phyloP scores from a whole-genome alignment of 1,139 yeast species.

The Lipomyces yarrowii region DNA sequence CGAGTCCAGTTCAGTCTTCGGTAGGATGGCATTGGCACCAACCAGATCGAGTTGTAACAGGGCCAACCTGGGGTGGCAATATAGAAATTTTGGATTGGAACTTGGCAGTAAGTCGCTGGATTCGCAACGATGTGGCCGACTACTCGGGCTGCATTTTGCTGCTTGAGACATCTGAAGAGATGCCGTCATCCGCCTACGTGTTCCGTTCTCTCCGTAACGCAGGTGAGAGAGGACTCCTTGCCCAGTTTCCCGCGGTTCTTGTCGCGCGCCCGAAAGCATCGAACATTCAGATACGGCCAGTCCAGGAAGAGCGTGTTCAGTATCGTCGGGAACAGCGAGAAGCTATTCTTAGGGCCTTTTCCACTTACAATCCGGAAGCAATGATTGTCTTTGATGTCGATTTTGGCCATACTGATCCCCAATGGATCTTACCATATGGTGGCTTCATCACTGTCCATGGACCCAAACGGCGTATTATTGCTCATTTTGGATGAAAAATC shows the following conservation, averaged over 20 bases:
- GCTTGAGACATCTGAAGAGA: constrained; percentile 6
- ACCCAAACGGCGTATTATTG: neutral
- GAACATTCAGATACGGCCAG: neutral
- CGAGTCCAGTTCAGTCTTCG: neutral
- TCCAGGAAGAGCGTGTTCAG: neutral
- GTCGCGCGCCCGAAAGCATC: constrained; percentile 4
- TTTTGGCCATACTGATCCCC: constrained; percentile 6
- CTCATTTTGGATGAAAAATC: neutral
- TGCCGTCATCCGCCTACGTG: neutral
- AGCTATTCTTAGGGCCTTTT: neutral
- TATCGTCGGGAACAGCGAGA: constrained; percentile 1
- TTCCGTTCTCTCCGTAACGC: constrained; percentile 3
- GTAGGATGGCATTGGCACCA: neutral
- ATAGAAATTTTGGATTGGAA: constrained; percentile 2
- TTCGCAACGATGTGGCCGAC: neutral
- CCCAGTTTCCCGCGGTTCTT: constrained; percentile 5
- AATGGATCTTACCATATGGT: constrained; percentile 3
- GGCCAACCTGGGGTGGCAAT: constrained; percentile 4
- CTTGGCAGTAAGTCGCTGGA: neutral
- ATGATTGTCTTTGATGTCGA: constrained; percentile 3
- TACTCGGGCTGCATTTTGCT: neutral
- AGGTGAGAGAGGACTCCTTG: neutral
- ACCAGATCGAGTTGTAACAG: neutral
- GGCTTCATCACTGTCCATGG: neutral
- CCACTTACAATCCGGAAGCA: neutral